A percentile compares a stretch with the other conserved stretches of the same genome.
Evolutionary conservation across 2,329 filamentous ascomycete genomes (phyloP).

Genomic region (Tolypocladium guangdongense): DNA sequence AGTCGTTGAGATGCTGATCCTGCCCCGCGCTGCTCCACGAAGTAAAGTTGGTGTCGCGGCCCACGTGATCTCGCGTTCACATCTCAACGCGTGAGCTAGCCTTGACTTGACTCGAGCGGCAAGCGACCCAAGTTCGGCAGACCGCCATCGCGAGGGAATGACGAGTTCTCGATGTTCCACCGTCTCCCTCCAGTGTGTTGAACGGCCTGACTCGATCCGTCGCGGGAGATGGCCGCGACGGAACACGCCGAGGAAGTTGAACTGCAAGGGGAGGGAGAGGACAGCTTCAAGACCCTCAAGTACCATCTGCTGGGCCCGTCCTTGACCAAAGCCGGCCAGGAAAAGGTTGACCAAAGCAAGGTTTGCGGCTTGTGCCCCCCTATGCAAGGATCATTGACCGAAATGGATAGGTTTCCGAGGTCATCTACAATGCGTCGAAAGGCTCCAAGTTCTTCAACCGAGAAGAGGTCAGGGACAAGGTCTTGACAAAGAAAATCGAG

Average conservation of each 20-base stretch:
- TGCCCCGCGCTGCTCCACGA: neutral
- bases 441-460: constrained; percentile 94
- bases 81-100: neutral
- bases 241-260: neutral
- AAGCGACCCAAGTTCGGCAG: neutral
- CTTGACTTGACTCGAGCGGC: neutral
- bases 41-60: neutral
- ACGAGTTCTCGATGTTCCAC: neutral
- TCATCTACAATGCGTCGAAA: constrained; percentile 95
- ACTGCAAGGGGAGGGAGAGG: constrained; percentile 20
- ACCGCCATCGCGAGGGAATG: neutral
- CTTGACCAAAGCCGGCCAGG: constrained; percentile 86
- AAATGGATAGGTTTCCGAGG: constrained; percentile 62
- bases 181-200: neutral
- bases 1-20: neutral
- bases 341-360: constrained; percentile 84
- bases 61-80: constrained; percentile 5
- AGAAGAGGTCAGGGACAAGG: constrained; percentile 72
- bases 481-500: constrained; percentile 76
- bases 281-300: constrained; percentile 53
- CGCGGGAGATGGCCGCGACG: neutral
- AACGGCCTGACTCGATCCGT: neutral
- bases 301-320: constrained; percentile 86
- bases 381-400: neutral
- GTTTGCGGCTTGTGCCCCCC: constrained; percentile 21